Evolutionary conservation across 1,284 basidiomycete genomes (phyloP).

Genomic region (Trichosporon inkin): DNA sequence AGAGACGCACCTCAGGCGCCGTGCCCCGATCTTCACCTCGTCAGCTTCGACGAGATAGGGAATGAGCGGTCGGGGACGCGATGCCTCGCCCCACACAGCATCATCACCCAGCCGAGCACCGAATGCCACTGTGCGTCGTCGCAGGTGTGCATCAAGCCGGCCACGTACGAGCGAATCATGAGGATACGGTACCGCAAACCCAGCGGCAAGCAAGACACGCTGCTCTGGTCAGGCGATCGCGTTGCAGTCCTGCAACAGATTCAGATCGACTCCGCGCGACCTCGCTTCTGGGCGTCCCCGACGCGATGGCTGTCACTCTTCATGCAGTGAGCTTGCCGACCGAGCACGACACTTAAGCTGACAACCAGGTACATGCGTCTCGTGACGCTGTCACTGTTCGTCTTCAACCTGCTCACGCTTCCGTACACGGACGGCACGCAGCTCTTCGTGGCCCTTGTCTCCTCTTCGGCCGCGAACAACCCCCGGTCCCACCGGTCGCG

Average conservation of each 20-base stretch:
- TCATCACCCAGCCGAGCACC: slow-evolving; percentile 18
- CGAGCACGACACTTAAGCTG: neutral
- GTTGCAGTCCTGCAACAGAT: slow-evolving; percentile 29
- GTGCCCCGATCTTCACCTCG: slow-evolving; percentile 9
- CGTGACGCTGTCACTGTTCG: slow-evolving; percentile 41
- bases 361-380: slow-evolving; percentile 36
- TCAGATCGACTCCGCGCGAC: slow-evolving; percentile 24
- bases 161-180: slow-evolving; percentile 27
- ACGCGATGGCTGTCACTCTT: slow-evolving; percentile 35
- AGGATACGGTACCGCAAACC: slow-evolving; percentile 26
- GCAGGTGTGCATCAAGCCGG: slow-evolving; percentile 34
- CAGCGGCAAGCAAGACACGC: slow-evolving; percentile 14
- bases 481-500: neutral
- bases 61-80: slow-evolving; percentile 12
- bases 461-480: neutral
- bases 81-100: slow-evolving; percentile 36
- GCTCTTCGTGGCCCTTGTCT: slow-evolving; percentile 30
- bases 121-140: slow-evolving; percentile 22
- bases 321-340: slow-evolving; percentile 27
- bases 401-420: slow-evolving; percentile 48
- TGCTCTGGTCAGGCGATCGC: slow-evolving; percentile 39
- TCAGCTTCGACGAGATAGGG: slow-evolving; percentile 13
- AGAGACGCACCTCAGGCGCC: slow-evolving; percentile 11
- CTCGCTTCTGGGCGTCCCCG: slow-evolving; percentile 26
- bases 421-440: slow-evolving; percentile 44